phyloP scores from a whole-genome alignment of 805 yeast species.

The Priceomyces haplophilus region DNA sequence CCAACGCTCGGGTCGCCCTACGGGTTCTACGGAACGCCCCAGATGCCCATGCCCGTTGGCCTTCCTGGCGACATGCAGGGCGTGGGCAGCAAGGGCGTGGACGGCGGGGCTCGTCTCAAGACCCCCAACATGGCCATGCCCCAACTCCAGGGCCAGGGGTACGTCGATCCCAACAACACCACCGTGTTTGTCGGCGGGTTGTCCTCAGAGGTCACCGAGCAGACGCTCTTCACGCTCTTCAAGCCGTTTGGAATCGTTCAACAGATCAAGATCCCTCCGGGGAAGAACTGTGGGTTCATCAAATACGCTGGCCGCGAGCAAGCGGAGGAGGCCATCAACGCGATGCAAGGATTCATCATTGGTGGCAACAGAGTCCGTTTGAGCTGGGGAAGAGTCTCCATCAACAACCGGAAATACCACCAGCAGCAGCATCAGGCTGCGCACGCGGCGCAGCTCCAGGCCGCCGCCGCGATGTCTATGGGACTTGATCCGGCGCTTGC shows the following conservation, averaged over 20 bases:
- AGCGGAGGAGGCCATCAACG: conserved; percentile 81
- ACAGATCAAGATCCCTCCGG: conserved; percentile 73
- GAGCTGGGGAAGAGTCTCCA: conserved; percentile 75
- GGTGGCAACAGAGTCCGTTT: conserved; percentile 80
- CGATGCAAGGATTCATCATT: conserved; percentile 88
- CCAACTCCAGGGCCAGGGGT: conserved; percentile 22
- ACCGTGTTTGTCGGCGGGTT: conserved; percentile 79
- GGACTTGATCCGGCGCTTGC: conserved; percentile 37
- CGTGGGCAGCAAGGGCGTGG: neutral
- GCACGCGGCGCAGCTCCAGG: conserved; percentile 36
- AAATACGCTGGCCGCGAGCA: conserved; percentile 73
- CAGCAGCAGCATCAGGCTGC: conserved; percentile 29
- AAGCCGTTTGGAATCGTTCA: conserved; percentile 70
- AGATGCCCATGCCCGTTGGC: conserved; percentile 12
- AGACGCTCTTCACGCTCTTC: conserved; percentile 57
- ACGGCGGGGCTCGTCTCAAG: conserved; percentile 5
- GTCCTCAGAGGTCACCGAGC: conserved; percentile 61
- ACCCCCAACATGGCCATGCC: conserved; percentile 7
- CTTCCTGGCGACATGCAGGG: conserved; percentile 2
- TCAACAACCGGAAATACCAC: conserved; percentile 31
- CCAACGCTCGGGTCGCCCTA: conserved; percentile 10
- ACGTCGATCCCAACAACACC: conserved; percentile 60
- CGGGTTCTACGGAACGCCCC: conserved; percentile 15
- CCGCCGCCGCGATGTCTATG: conserved; percentile 37
- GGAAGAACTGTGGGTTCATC: conserved; percentile 86